Conservation (phyloP, 2,329 filamentous ascomycete species). For the Botryotinia convoluta region DNA sequence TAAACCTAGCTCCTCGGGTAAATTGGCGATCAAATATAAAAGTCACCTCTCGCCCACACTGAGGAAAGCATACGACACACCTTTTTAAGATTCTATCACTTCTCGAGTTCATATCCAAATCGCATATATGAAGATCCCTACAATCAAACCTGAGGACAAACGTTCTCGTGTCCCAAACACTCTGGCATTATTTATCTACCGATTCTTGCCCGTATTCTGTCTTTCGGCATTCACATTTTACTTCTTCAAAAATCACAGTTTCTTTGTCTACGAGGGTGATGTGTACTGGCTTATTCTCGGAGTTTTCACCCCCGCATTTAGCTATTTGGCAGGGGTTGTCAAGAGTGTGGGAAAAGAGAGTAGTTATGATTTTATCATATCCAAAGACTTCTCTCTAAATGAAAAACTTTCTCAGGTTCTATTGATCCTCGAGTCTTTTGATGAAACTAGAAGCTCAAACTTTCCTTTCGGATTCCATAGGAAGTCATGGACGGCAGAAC, state of each 20-base stretch:
- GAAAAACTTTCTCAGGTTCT: background rate
- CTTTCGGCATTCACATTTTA: background rate
- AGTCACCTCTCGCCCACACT: background rate
- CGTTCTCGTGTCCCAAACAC: background rate
- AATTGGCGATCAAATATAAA: background rate
- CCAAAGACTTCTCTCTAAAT: background rate
- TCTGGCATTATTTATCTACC: background rate
- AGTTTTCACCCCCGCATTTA: no score
- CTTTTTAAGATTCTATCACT: no score
- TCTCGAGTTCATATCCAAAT: background rate
- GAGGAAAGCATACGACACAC: background rate
- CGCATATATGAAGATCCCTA: background rate
- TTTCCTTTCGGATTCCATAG: background rate
- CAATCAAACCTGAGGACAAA: background rate
- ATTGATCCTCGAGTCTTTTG: background rate
- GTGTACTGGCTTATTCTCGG: no score
- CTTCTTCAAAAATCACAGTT: background rate
- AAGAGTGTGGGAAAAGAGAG: no score
- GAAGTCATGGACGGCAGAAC: background rate
- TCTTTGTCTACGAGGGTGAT: no score
- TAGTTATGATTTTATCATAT: background rate
- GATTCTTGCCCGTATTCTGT: background rate
- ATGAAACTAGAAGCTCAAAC: background rate
- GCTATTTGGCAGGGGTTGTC: no score
- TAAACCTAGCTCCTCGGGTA: background rate